These are phyloP conservation scores for Silene latifolia DNA, from an alignment of 148 eudicot species.

Conservation along the genomic window DNA sequence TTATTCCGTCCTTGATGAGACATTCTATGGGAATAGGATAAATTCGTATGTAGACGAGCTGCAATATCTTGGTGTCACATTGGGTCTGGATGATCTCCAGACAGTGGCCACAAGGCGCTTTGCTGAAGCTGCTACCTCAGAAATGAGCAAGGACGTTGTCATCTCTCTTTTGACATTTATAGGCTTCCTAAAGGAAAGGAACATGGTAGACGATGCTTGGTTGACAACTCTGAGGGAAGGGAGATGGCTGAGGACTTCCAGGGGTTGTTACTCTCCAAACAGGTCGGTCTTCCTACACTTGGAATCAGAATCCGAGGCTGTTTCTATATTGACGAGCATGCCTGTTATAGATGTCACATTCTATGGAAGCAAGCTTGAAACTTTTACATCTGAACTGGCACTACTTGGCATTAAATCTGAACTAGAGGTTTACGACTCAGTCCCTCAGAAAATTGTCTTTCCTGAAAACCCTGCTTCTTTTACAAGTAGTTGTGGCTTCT, in stretches of 20 bases:
- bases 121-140: not conserved
- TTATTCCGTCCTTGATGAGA: constrained; percentile 21
- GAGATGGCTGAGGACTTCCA: constrained; percentile 13
- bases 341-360: constrained; percentile 3
- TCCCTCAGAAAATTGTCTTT: not conserved
- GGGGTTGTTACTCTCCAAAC: not conserved
- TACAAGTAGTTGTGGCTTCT: constrained; percentile 14
- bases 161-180: constrained; percentile 8
- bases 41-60: constrained; percentile 21
- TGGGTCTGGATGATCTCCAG: constrained; percentile 7
- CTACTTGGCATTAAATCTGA: constrained; percentile 12
- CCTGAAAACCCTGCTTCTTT: not conserved
- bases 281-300: not conserved
- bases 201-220: constrained; percentile 16
- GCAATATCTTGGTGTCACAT: constrained; percentile 25
- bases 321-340: not conserved
- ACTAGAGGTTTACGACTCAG: not conserved
- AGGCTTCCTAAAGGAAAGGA: constrained; percentile 15
- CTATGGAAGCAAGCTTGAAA: constrained; percentile 1
- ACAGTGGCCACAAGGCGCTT: not conserved
- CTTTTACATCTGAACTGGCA: constrained; percentile 6
- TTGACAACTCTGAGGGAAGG: not conserved
- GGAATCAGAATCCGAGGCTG: constrained; percentile 3
- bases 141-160: not conserved
- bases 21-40: constrained; percentile 15